These are phyloP conservation scores for Thermomucor indicae-seudaticae DNA, from an alignment of 371 early-diverging fungal species.

Conservation along the genomic window DNA sequence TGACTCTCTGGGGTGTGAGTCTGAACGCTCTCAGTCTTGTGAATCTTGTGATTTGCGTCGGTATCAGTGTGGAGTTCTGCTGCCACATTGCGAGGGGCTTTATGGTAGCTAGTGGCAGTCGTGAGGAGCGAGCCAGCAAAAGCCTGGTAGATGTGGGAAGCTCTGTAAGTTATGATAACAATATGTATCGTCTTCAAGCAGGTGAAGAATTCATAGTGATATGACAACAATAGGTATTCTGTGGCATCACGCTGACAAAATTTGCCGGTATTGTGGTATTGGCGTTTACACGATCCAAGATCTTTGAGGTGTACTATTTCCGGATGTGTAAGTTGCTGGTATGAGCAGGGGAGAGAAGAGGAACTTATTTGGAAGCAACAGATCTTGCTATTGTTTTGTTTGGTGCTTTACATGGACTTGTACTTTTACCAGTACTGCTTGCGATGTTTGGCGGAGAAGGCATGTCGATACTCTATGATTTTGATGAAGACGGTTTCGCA, in stretches of 20 bases:
- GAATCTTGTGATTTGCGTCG: slow-evolving; percentile 72
- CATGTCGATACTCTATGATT: slow-evolving; percentile 37
- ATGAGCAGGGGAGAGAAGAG: background rate
- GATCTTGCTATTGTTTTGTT: slow-evolving; percentile 65
- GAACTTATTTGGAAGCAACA: slow-evolving; percentile 5
- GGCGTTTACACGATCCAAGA: slow-evolving; percentile 69
- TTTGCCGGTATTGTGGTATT: slow-evolving; percentile 71
- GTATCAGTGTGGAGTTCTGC: slow-evolving; percentile 78
- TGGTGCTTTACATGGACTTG: slow-evolving; percentile 70
- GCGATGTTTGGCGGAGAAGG: slow-evolving; percentile 54
- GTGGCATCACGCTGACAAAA: slow-evolving; percentile 74
- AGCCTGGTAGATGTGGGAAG: slow-evolving; percentile 67
- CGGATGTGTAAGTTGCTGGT: slow-evolving; percentile 55
- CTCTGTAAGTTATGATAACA: slow-evolving; percentile 38
- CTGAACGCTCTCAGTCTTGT: slow-evolving; percentile 75
- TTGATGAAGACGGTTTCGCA: slow-evolving; percentile 51
- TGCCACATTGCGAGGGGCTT: slow-evolving; percentile 69
- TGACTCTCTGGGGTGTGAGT: slow-evolving; percentile 63
- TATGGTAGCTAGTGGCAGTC: slow-evolving; percentile 45
- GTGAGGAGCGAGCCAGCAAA: slow-evolving; percentile 42
- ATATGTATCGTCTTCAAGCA: background rate
- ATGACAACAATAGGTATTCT: slow-evolving; percentile 49
- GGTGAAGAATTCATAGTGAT: background rate
- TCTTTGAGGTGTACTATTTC: slow-evolving; percentile 79
- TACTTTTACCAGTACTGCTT: slow-evolving; percentile 63